These are phyloP conservation scores for Sisymbrium irio DNA, from an alignment of 345 rosid genomes.

Conservation along the genomic window DNA sequence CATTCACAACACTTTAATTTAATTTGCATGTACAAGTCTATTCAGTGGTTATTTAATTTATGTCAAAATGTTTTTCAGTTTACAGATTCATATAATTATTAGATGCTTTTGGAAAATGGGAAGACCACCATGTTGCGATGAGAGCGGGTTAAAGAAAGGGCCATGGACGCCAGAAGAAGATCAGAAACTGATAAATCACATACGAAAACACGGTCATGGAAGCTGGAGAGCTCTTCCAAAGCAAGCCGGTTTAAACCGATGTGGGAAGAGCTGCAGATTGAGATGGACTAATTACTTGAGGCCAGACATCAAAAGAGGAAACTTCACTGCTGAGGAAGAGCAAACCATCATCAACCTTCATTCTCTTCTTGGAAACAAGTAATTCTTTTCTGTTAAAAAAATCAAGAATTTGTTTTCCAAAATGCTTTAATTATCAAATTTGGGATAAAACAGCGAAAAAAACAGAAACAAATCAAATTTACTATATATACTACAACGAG, in stretches of 20 bases:
- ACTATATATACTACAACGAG: background rate
- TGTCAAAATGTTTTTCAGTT: background rate
- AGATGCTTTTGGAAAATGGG: slow-evolving; percentile 36
- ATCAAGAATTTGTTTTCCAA: too few relatives aligned
- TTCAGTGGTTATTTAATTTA: background rate
- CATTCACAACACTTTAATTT: background rate
- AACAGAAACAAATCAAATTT: background rate
- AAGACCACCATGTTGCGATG: slow-evolving; percentile 45
- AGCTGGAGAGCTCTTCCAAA: slow-evolving; percentile 80
- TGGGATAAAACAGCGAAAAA: background rate
- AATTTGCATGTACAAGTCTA: background rate
- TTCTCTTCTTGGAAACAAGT: slow-evolving; percentile 74
- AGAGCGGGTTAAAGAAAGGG: slow-evolving; percentile 58
- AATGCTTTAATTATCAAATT: background rate
- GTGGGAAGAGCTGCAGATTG: slow-evolving; percentile 82
- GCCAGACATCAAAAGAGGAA: slow-evolving; percentile 77
- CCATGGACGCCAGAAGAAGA: slow-evolving; percentile 89
- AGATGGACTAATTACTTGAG: slow-evolving; percentile 80
- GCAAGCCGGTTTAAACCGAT: slow-evolving; percentile 69
- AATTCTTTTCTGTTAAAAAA: background rate
- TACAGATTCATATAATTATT: background rate
- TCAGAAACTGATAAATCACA: slow-evolving; percentile 46
- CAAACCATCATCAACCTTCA: slow-evolving; percentile 66
- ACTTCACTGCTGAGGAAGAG: slow-evolving; percentile 71
- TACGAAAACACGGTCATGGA: slow-evolving; percentile 62